Conservation (phyloP, 2,329 filamentous ascomycete species). For the Rutstroemia sp. region DNA sequence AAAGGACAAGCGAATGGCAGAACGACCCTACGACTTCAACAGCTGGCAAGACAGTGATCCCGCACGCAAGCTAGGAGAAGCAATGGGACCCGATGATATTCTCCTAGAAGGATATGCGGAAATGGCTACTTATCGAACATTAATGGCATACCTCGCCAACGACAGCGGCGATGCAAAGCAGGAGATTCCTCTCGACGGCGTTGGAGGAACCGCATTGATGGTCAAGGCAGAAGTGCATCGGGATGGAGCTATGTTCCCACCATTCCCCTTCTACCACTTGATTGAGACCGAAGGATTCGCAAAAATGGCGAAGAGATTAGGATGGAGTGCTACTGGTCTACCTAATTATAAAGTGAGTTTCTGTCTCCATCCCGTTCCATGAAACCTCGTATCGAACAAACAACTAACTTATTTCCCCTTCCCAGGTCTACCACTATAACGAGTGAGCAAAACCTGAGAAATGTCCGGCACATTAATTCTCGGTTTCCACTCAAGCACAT, state of each 20-base stretch:
- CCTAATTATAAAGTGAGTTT: slow-evolving; percentile 84
- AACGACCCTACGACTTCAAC: slow-evolving; percentile 93
- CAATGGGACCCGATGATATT: slow-evolving; percentile 88
- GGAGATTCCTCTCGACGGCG: slow-evolving; percentile 78
- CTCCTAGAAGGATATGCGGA: slow-evolving; percentile 88
- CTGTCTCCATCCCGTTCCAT: slow-evolving; percentile 21
- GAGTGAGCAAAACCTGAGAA: slow-evolving; percentile 46
- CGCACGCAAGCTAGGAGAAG: slow-evolving; percentile 65
- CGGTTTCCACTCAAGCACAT: not conserved
- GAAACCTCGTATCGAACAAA: not conserved
- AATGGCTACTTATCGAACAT: slow-evolving; percentile 81
- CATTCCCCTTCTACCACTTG: slow-evolving; percentile 92
- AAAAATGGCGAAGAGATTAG: slow-evolving; percentile 87
- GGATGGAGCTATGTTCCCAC: slow-evolving; percentile 96
- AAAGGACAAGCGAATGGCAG: slow-evolving; percentile 59
- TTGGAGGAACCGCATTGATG: slow-evolving; percentile 84
- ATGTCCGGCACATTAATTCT: slow-evolving; percentile 7
- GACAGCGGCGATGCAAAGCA: slow-evolving; percentile 48
- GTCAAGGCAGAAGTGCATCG: slow-evolving; percentile 96
- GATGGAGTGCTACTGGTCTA: slow-evolving; percentile 79
- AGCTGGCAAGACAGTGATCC: slow-evolving; percentile 88
- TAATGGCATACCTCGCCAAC: slow-evolving; percentile 79
- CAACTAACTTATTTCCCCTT: not conserved
- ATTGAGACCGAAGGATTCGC: slow-evolving; percentile 98
- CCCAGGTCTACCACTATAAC: slow-evolving; percentile 81